These are phyloP conservation scores for Fusarium beomiforme DNA, from an alignment of 2,329 filamentous ascomycete species.

Conservation along the genomic window DNA sequence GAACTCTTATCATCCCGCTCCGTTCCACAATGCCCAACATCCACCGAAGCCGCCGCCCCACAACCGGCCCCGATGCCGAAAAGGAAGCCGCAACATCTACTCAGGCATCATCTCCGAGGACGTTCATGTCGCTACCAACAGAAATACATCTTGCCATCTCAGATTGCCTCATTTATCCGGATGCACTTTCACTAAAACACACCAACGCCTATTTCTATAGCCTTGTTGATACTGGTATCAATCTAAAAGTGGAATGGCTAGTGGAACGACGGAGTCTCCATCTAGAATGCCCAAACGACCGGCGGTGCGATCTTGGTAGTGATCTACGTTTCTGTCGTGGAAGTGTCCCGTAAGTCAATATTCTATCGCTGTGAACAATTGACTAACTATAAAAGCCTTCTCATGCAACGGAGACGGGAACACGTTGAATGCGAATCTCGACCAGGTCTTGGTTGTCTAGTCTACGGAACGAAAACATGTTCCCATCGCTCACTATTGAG, in stretches of 20 bases:
- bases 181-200: slow-evolving; percentile 77
- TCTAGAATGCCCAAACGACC: slow-evolving; percentile 71
- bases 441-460: slow-evolving; percentile 65
- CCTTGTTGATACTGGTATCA: slow-evolving; percentile 72
- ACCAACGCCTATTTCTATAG: slow-evolving; percentile 70
- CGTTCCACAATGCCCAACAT: slow-evolving; percentile 32
- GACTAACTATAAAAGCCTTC: slow-evolving; percentile 50
- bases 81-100: slow-evolving; percentile 3
- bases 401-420: slow-evolving; percentile 68
- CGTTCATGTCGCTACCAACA: slow-evolving; percentile 64
- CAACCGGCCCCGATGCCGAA: slow-evolving; percentile 28
- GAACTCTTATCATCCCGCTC: background rate
- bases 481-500: slow-evolving; percentile 56
- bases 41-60: slow-evolving; percentile 38
- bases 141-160: slow-evolving; percentile 75
- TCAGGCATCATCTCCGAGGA: background rate
- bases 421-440: slow-evolving; percentile 70
- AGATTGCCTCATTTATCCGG: slow-evolving; percentile 71
- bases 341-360: slow-evolving; percentile 63
- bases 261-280: slow-evolving; percentile 70
- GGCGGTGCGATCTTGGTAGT: slow-evolving; percentile 66
- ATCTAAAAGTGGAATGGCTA: slow-evolving; percentile 75
- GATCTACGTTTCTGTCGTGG: slow-evolving; percentile 69
- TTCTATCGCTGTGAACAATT: background rate
- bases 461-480: slow-evolving; percentile 62